Conservation (phyloP, 192 early-diverging fungal species). For the Linnemannia elongata region DNA sequence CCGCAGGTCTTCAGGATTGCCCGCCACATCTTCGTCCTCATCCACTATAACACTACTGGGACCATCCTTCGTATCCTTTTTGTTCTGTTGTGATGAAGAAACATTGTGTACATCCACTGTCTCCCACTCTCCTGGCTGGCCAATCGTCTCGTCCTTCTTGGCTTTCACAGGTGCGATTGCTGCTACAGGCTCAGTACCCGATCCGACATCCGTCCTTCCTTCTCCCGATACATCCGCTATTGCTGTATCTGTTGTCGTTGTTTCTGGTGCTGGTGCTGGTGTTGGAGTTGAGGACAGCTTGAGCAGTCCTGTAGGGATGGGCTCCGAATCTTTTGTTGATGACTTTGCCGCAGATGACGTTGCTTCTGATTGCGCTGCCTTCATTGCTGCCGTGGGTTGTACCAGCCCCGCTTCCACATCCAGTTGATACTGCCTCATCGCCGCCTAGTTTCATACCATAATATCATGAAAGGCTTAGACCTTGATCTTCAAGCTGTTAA, state of each 20-base stretch:
- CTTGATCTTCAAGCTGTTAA: not conserved
- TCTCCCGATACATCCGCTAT: not conserved
- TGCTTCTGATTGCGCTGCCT: not conserved
- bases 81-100: not conserved
- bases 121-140: conserved; percentile 58
- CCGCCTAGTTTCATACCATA: conserved; percentile 36
- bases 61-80: not conserved
- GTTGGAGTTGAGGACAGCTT: conserved; percentile 3
- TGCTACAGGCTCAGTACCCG: not conserved
- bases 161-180: not conserved
- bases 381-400: conserved; percentile 19
- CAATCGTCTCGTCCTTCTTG: conserved; percentile 32
- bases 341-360: not conserved
- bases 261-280: not conserved
- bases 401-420: conserved; percentile 57
- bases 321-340: not conserved
- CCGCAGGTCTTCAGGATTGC: conserved; percentile 62
- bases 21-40: conserved; percentile 61
- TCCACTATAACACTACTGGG: not conserved
- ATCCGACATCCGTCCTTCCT: not conserved
- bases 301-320: not conserved
- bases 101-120: conserved; percentile 38
- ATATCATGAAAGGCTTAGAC: not conserved
- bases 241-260: not conserved
- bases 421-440: conserved; percentile 58